Conservation (phyloP, 805 yeast genomes). For the Candida boleticola region DNA sequence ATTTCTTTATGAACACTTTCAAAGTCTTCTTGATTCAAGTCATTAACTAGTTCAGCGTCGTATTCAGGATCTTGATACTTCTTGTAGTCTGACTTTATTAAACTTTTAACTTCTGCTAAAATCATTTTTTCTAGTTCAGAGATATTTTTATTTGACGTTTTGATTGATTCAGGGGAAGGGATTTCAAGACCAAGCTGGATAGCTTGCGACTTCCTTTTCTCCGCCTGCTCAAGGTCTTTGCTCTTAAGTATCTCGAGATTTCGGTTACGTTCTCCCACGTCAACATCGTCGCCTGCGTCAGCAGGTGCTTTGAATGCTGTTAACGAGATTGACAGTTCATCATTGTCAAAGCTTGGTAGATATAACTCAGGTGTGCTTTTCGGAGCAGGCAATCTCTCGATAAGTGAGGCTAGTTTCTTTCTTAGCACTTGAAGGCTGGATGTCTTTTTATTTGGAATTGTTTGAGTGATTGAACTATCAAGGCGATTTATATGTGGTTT, state of each 20-base stretch:
- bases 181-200: constrained; percentile 44
- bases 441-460: neutral
- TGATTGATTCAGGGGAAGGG: constrained; percentile 29
- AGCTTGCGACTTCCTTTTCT: constrained; percentile 44
- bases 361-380: constrained; percentile 31
- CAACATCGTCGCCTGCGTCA: constrained; percentile 8
- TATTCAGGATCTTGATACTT: constrained; percentile 22
- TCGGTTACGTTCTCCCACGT: constrained; percentile 23
- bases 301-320: neutral
- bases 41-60: constrained; percentile 20
- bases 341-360: constrained; percentile 29
- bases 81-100: constrained; percentile 43
- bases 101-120: constrained; percentile 26
- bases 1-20: constrained; percentile 19
- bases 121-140: constrained; percentile 18
- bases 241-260: constrained; percentile 21
- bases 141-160: neutral
- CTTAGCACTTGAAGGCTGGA: neutral
- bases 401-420: constrained; percentile 11
- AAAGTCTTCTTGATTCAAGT: constrained; percentile 26
- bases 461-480: neutral
- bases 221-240: constrained; percentile 26
- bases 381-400: constrained; percentile 36
- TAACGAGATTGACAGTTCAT: constrained; percentile 25
- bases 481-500: neutral